Evolutionary conservation across 2,329 filamentous ascomycete species (phyloP).

Genomic region (Alternaria postmessia): DNA sequence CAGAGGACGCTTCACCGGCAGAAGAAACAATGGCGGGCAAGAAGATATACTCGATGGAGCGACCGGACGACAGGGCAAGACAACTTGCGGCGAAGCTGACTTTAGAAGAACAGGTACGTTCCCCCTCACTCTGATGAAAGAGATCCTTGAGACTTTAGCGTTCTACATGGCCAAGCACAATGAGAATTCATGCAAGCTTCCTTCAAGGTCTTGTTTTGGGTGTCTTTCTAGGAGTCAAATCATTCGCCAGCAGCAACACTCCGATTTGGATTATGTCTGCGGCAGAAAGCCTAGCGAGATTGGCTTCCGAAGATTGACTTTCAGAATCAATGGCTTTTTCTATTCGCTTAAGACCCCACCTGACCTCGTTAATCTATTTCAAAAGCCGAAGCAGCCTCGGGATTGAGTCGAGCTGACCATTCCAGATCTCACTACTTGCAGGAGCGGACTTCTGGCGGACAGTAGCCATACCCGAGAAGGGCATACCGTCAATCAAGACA

Average conservation of each 20-base stretch:
- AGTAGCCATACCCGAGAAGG: conserved; percentile 65
- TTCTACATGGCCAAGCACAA: not conserved
- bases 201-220: not conserved
- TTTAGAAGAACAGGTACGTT: conserved; percentile 51
- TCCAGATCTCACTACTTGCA: conserved; percentile 50
- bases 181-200: not conserved
- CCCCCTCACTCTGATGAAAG: conserved; percentile 10
- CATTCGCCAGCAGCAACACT: not conserved
- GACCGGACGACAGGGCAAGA: conserved; percentile 45
- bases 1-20: conserved; percentile 35
- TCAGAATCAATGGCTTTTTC: not conserved
- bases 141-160: conserved; percentile 9
- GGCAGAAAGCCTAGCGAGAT: conserved; percentile 1
- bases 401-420: conserved; percentile 30
- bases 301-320: conserved; percentile 6
- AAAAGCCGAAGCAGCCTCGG: conserved; percentile 14
- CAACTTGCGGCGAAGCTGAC: conserved; percentile 48
- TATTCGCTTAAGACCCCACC: conserved; percentile 14
- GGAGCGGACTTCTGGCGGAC: conserved; percentile 77
- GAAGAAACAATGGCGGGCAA: conserved; percentile 44
- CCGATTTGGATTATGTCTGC: not conserved
- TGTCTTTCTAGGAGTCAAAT: not conserved
- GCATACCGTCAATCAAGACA: conserved; percentile 70
- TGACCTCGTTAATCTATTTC: conserved; percentile 19
- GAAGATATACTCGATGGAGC: conserved; percentile 43